phyloP scores from a whole-genome alignment of 2,329 filamentous ascomycete species.

The Beauveria australis region DNA sequence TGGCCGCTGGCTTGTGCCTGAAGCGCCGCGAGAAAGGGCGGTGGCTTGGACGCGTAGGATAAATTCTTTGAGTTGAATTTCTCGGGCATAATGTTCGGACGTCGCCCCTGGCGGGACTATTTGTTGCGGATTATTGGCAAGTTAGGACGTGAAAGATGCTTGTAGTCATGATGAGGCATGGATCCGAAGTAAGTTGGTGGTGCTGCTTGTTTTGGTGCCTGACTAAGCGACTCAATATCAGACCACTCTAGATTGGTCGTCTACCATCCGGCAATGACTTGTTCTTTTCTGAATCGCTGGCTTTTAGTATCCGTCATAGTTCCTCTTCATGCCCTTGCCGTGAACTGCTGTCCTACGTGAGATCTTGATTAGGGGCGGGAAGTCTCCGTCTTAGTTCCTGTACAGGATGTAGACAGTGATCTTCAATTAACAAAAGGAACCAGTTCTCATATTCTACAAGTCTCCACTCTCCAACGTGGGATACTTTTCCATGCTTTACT shows the following conservation, averaged over 20 bases:
- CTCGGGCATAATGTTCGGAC: constrained; percentile 25
- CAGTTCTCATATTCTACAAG: constrained; percentile 34
- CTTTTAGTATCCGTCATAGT: too few species aligned
- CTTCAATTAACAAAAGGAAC: constrained; percentile 28
- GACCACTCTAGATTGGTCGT: not conserved
- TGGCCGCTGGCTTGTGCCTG: constrained; percentile 38
- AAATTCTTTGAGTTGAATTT: constrained; percentile 60
- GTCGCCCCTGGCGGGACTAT: not conserved
- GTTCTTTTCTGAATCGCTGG: not conserved
- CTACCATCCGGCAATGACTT: not conserved
- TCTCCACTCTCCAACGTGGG: constrained; percentile 13
- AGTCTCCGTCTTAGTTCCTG: too few species aligned
- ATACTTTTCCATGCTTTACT: constrained; percentile 13
- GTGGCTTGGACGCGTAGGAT: constrained; percentile 46
- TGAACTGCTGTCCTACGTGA: not conserved
- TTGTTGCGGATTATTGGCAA: not conserved
- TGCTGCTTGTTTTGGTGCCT: not conserved
- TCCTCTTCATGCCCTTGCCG: not conserved
- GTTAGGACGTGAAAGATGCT: not conserved
- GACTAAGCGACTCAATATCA: not conserved
- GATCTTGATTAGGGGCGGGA: not conserved
- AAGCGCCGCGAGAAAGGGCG: constrained; percentile 45
- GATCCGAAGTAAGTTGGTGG: not conserved
- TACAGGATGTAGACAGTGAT: constrained; percentile 11
- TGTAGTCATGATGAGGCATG: not conserved